phyloP scores from a whole-genome alignment of 2,329 filamentous ascomycete genomes.

The Metarhizium sp. region DNA sequence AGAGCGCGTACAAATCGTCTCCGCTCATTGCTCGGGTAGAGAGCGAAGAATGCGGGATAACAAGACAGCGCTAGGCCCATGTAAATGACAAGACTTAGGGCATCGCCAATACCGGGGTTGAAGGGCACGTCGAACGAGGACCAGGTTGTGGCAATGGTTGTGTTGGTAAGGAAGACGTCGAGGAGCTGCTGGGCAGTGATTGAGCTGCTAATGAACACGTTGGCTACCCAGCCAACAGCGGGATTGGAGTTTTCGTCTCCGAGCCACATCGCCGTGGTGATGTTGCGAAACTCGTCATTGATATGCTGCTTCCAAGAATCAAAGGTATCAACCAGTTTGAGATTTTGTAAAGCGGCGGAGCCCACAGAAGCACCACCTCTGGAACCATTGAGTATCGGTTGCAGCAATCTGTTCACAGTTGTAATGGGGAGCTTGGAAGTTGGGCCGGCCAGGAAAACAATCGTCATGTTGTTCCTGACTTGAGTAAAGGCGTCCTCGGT shows the following conservation, averaged over 20 bases:
- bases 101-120: slow-evolving; percentile 57
- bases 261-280: slow-evolving; percentile 71
- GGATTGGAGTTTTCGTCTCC: slow-evolving; percentile 50
- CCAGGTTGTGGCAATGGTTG: slow-evolving; percentile 62
- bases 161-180: slow-evolving; percentile 56
- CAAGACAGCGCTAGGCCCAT: slow-evolving; percentile 69
- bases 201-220: slow-evolving; percentile 45
- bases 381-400: slow-evolving; percentile 27
- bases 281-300: slow-evolving; percentile 49
- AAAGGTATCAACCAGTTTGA: slow-evolving; percentile 52
- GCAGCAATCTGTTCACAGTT: slow-evolving; percentile 24
- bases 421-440: slow-evolving; percentile 25
- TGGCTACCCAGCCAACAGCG: slow-evolving; percentile 62
- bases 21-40: slow-evolving; percentile 83
- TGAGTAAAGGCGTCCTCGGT: slow-evolving; percentile 30
- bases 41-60: slow-evolving; percentile 77
- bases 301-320: slow-evolving; percentile 62
- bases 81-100: slow-evolving; percentile 72
- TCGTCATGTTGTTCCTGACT: slow-evolving; percentile 12
- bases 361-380: slow-evolving; percentile 12
- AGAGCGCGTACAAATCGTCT: slow-evolving; percentile 70
- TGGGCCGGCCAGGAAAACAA: slow-evolving; percentile 24
- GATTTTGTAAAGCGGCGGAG: slow-evolving; percentile 12
- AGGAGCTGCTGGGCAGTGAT: slow-evolving; percentile 58
- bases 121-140: slow-evolving; percentile 69